Conservation (phyloP, 2,329 filamentous ascomycete species). For the Drechslera avenae region DNA sequence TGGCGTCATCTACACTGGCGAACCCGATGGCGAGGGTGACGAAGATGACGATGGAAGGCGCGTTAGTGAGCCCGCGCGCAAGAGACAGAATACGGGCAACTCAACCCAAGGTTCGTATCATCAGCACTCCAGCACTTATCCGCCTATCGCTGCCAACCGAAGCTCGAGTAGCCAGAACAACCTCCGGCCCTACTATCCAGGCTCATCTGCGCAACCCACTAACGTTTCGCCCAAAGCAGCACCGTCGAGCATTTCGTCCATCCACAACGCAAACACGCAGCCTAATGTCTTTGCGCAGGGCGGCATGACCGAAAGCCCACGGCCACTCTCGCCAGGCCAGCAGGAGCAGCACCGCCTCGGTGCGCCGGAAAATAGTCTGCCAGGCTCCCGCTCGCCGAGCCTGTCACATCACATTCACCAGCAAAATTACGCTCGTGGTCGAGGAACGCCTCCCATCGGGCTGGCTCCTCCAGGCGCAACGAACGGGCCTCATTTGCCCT, state of each 20-base stretch:
- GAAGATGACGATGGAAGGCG: slow-evolving; percentile 58
- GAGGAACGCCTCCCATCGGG: slow-evolving; percentile 59
- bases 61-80: slow-evolving; percentile 75
- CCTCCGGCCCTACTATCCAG: slow-evolving; percentile 44
- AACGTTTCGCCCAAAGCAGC: slow-evolving; percentile 48
- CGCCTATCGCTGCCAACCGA: slow-evolving; percentile 62
- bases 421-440: slow-evolving; percentile 62
- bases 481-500: slow-evolving; percentile 50
- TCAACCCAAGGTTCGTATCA: slow-evolving; percentile 63
- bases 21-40: slow-evolving; percentile 66
- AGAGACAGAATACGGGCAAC: slow-evolving; percentile 66
- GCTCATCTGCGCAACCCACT: slow-evolving; percentile 46
- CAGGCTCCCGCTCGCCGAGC: slow-evolving; percentile 68
- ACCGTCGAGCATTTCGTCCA: slow-evolving; percentile 43
- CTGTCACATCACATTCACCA: slow-evolving; percentile 69
- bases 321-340: slow-evolving; percentile 74
- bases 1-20: slow-evolving; percentile 61
- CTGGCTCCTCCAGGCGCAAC: slow-evolving; percentile 50
- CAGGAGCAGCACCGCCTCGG: slow-evolving; percentile 61
- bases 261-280: slow-evolving; percentile 42
- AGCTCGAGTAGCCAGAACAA: slow-evolving; percentile 36
- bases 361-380: slow-evolving; percentile 52
- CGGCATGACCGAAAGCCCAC: slow-evolving; percentile 83
- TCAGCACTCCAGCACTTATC: slow-evolving; percentile 76
- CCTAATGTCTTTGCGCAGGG: slow-evolving; percentile 72